A percentile compares a stretch with the other conserved stretches of the same genome.
Evolutionary conservation across 192 early-diverging fungal species (phyloP).

Genomic region (Ambispora gerdemannii): DNA sequence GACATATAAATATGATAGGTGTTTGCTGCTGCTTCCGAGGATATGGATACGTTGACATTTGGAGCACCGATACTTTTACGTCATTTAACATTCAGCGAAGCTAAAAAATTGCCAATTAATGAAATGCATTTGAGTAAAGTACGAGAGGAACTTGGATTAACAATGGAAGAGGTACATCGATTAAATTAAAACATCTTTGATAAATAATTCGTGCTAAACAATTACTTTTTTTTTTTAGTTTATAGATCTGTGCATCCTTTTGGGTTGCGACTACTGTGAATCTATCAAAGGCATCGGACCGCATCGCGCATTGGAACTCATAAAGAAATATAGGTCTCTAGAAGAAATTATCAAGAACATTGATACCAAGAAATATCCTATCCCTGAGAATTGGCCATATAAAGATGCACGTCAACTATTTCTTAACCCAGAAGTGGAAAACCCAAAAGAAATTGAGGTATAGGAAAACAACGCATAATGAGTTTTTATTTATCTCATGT

Average conservation of each 20-base stretch:
- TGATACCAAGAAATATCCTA: slow-evolving; percentile 72
- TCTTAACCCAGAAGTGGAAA: slow-evolving; percentile 70
- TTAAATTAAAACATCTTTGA: not conserved
- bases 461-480: not conserved
- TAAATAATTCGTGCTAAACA: not conserved
- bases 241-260: slow-evolving; percentile 94
- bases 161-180: slow-evolving; percentile 61
- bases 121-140: slow-evolving; percentile 83
- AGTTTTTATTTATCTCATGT: no score
- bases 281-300: slow-evolving; percentile 93
- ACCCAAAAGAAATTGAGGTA: slow-evolving; percentile 70
- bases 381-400: slow-evolving; percentile 89
- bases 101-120: slow-evolving; percentile 84
- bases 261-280: slow-evolving; percentile 98
- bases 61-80: slow-evolving; percentile 83
- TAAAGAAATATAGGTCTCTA: slow-evolving; percentile 79
- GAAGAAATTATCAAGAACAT: slow-evolving; percentile 75
- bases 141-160: slow-evolving; percentile 73
- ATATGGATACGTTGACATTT: slow-evolving; percentile 99
- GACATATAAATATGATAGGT: slow-evolving; percentile 46
- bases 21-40: slow-evolving; percentile 93
- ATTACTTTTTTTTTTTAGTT: slow-evolving; percentile 55
- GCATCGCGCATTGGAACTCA: slow-evolving; percentile 73
- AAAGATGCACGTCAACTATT: slow-evolving; percentile 89
- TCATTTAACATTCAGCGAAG: slow-evolving; percentile 89